A percentile compares a stretch with the other conserved stretches of the same genome.
Evolutionary conservation across 202 grass and related monocot genomes (phyloP).

Genomic region (Zizania palustris): DNA sequence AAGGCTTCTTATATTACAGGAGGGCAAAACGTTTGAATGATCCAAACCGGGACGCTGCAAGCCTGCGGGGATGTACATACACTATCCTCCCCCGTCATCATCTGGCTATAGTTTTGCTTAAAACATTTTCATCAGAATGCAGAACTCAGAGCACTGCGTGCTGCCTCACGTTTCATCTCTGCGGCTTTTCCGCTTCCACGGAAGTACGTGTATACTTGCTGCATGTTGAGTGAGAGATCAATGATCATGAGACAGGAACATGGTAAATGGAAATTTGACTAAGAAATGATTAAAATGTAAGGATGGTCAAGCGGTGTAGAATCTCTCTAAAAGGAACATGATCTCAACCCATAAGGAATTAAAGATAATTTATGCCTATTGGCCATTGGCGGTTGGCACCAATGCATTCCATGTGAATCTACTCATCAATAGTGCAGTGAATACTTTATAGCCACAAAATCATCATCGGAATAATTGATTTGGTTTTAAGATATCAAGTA

Average conservation of each 20-base stretch:
- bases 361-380: neutral
- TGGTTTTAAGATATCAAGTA: neutral
- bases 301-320: neutral
- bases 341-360: neutral
- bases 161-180: conserved; percentile 78
- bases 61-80: conserved; percentile 31
- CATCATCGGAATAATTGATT: neutral
- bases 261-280: neutral
- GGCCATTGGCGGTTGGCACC: neutral
- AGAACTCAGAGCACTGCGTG: conserved; percentile 61
- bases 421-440: neutral
- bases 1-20: conserved; percentile 44
- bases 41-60: conserved; percentile 25
- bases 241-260: conserved; percentile 5
- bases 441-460: neutral
- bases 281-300: neutral
- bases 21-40: conserved; percentile 29
- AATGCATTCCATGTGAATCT: neutral
- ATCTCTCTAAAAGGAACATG: neutral
- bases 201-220: conserved; percentile 98
- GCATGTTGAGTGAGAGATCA: conserved; percentile 32
- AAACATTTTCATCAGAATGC: conserved; percentile 60
- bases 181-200: conserved; percentile 84
- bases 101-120: conserved; percentile 4
- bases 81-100: conserved; percentile 34